Evolutionary conservation across 2,329 filamentous ascomycete genomes (phyloP), one percentile per base, ranked within the genome.

Genomic region (Botrytis pseudocinerea): DNA sequence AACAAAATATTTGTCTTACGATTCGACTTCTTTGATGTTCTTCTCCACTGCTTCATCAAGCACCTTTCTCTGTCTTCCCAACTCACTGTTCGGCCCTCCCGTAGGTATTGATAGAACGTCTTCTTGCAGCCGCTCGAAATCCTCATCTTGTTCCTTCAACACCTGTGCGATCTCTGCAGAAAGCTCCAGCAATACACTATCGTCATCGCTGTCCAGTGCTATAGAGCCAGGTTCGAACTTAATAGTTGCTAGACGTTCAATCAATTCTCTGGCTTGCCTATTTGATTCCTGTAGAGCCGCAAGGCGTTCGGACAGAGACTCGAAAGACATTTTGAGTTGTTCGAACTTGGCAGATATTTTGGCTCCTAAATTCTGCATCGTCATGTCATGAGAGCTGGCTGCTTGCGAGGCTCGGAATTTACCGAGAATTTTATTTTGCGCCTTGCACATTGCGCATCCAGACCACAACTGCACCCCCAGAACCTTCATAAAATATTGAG

Each of bases 101-200:
- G 85, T 81, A 51, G 88, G 85, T 40, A 94, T 83, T 78, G 59
- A 57, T 7, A 92, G 88, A 42, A 93, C 87, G 79, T 97, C 94
- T 80, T 96, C 93, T 65, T 85, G 86, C 48, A 98, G 80, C 28
- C 96, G 82, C 81, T 97, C 95, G 76, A 96, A 88, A 74, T 97
- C 93, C 75, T 97, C 93, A 78, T 97, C 91, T 68, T 92, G 89
- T 73, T 93, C 91, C 77, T 93, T 91, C 74, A 98, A 83, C 28
- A 88, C 88, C 79, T 93, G 90, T 77, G 92, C 90, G 76, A 98
- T 97, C 81, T 98, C 94, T 35, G 89, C 86, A 76, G 90, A 89
- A 48, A 98, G 87, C 82, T 97, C 94, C 32, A 91, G 82, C 72
- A 91, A 89, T 51, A 87, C 85, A 75, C 87, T 86, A 74, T 84